These are phyloP conservation scores for Beta corolliflora DNA, from an alignment of 179 eudicot species.

Conservation along the genomic window DNA sequence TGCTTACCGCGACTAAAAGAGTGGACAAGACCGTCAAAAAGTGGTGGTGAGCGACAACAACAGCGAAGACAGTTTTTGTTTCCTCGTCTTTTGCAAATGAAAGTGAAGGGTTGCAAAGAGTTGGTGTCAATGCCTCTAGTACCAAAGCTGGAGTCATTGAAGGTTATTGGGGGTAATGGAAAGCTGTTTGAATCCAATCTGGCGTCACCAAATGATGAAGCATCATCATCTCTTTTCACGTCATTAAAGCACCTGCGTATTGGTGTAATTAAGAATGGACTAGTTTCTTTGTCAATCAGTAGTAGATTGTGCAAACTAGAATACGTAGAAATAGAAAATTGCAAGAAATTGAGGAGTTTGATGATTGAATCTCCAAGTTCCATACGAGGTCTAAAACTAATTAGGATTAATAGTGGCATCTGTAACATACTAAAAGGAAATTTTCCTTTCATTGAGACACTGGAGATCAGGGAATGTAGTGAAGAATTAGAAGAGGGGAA, in stretches of 20 bases:
- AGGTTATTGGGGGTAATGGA: background rate
- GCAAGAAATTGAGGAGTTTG: background rate
- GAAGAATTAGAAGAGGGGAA: no score
- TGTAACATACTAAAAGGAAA: no score
- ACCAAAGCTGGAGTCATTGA: slow-evolving; percentile 9
- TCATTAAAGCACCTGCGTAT: background rate
- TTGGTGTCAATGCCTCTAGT: slow-evolving; percentile 14
- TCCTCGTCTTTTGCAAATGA: slow-evolving; percentile 2
- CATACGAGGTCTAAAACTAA: background rate
- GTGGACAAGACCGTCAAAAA: background rate
- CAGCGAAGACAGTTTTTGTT: background rate
- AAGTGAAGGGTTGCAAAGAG: background rate
- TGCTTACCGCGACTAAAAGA: background rate
- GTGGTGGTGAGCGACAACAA: background rate
- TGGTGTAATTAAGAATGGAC: background rate
- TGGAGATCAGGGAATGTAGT: no score
- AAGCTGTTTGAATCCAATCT: background rate
- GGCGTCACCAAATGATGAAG: no score
- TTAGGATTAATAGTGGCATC: no score
- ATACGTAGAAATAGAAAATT: background rate
- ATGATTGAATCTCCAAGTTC: background rate
- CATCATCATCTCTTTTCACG: background rate
- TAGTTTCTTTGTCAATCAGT: background rate
- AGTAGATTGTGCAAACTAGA: background rate
- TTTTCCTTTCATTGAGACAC: no score